A percentile compares a stretch with the other conserved stretches of the same genome.
Evolutionary conservation across 208 protist genomes (phyloP).

Genomic region (Crithidia expoeki): DNA sequence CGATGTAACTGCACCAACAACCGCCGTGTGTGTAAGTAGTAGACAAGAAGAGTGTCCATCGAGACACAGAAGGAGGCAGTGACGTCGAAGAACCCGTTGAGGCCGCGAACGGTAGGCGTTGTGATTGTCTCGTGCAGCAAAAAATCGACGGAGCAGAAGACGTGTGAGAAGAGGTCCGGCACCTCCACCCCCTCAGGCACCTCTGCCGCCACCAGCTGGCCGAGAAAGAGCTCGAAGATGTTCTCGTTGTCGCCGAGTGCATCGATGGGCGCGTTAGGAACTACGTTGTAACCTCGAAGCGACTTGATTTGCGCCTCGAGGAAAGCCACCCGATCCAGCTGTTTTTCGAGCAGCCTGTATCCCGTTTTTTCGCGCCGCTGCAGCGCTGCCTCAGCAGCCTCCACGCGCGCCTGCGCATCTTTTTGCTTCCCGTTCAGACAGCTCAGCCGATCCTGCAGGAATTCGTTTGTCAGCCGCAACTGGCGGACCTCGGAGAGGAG

Average conservation of each 20-base stretch:
- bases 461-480: constrained; percentile 71
- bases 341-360: constrained; percentile 61
- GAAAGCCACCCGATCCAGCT: constrained; percentile 84
- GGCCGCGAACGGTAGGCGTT: constrained; percentile 75
- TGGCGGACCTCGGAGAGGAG: constrained; percentile 76
- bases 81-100: constrained; percentile 91
- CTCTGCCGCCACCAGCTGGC: constrained; percentile 80
- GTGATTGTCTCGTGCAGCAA: constrained; percentile 90
- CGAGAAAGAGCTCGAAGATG: constrained; percentile 91
- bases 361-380: constrained; percentile 59
- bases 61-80: constrained; percentile 83
- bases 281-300: constrained; percentile 79
- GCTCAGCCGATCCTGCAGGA: constrained; percentile 66
- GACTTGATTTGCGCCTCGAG: constrained; percentile 88
- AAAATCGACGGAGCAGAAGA: constrained; percentile 91
- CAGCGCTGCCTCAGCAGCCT: constrained; percentile 38
- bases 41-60: constrained; percentile 88
- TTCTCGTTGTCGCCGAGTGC: constrained; percentile 62
- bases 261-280: constrained; percentile 46
- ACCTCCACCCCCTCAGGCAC: constrained; percentile 51
- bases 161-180: constrained; percentile 45
- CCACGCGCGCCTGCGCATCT: constrained; percentile 41
- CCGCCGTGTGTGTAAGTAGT: constrained; percentile 84
- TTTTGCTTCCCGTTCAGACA: constrained; percentile 33
- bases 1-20: constrained; percentile 89